Evolutionary conservation across 2,329 filamentous ascomycete genomes (phyloP), one percentile per base, ranked within the genome.

Genomic region (Coleophoma crateriformis): DNA sequence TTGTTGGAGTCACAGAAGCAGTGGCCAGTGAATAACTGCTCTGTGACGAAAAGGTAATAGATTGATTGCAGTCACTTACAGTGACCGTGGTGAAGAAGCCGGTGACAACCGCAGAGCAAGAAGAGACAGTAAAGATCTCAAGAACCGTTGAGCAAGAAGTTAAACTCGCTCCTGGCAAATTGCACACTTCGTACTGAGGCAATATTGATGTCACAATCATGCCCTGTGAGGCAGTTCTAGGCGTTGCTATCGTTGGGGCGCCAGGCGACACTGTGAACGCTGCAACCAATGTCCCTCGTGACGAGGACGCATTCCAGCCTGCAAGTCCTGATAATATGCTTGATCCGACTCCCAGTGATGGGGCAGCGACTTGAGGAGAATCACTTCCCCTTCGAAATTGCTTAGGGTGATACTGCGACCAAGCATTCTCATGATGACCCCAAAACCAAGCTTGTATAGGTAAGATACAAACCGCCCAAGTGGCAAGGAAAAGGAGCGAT

Each of bases 21-120:
- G 54, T 60, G 14, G 48, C 47, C 27, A 63, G 19, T 40, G 53
- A 45, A 45, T 57, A 61, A 35, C 45, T 51, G 20, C 47, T 57
- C 4, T 55, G 51, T 7, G 58, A 57, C 13, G 61, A 62, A 43
- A 63, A 63, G 8, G 58, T 62, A 14, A 62, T 46, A 15, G 48
- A 59, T 46, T 60, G 52, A 32, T 49, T 37, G 37, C 60, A 63
- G n/a, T 60, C 55, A 4, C 42, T 60, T 20, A 62, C 47, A 2
- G 57, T 59, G 22, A 56, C 47, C 8, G 46, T 47, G 3, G 54
- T 57, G 34, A 59, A 63, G 22, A 56, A 58, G 17, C 52, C 57
- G 5, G 50, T 57, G 12, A 63, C 41, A 8, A 58, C 45, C 11
- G 58, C 54, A 15, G 56, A 62, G 49, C 60, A 63, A 19, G 49